Evolutionary conservation across 129 eudicot genomes (phyloP), one percentile per base, ranked within the genome.

Genomic region (Pseudognaphalium luteoalbum): DNA sequence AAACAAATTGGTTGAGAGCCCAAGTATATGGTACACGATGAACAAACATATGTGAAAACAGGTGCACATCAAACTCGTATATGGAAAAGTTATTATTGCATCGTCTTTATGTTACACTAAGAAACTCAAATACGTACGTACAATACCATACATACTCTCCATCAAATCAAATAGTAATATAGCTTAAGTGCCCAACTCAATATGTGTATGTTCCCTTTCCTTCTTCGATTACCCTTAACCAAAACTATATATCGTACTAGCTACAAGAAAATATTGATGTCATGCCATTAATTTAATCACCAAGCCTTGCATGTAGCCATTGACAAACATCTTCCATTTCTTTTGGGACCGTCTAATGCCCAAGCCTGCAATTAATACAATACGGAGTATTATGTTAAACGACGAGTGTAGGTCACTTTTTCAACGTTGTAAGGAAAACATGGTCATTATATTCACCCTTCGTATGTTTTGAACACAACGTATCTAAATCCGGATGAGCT

Each of bases 291-390:
- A 75, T 39, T 87, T 78, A 22, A 77, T 83, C 71, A 68, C 83
- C 92, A 76, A 91, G 85, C 91, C 97, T 84, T 4, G 81, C 75
- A 54, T 75, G 83, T 66, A 95, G 80, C 96, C 97, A 95, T 30
- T 72, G 79, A 73, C 94, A 89, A 5, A 95, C 94, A 66, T 91
- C 99, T 32, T 89, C 87, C 97, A 95, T 95, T 81, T 91, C 97
- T 79, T 81, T 89, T 8, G 99, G 95, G 65, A 89, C 85, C 7
- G 97, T 95, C 71, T 88, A 89, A 82, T 95, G 99, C 21, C 94
- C 99, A 51, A 95, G 87, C 87, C 99, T 95, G 86, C 68, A 56
- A 81, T 69, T 37, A 33, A 71, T 15, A 62, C 22, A 25, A 25
- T 25, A 25, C 28, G 28, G 28, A 25, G 28, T 25, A 57, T 34